A percentile compares a stretch with the other conserved stretches of the same genome.
Conservation (phyloP, 164 flowering plant genomes). For the Magnolia kwangsiensis region DNA sequence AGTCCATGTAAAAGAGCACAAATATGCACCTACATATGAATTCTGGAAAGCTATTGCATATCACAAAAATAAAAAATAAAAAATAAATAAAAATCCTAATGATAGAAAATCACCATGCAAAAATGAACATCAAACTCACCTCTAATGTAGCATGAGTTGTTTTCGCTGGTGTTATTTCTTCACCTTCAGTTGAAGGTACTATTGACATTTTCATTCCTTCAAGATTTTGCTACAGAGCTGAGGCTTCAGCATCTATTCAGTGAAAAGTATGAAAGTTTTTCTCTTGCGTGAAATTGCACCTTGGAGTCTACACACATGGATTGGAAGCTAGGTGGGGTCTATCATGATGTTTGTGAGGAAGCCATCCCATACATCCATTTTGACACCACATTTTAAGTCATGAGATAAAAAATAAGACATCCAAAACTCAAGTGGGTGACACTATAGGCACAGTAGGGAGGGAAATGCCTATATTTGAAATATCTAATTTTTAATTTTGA, state of each 20-base stretch:
- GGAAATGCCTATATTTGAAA: too few relatives aligned
- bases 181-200: constrained; percentile 31
- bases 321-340: too few relatives aligned
- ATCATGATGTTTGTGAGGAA: too few relatives aligned
- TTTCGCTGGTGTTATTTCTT: constrained; percentile 26
- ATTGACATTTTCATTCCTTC: constrained; percentile 32
- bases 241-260: constrained; percentile 87
- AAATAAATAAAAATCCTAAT: background rate
- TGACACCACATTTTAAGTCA: too few relatives aligned
- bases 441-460: too few relatives aligned
- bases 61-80: background rate
- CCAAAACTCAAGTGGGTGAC: too few relatives aligned
- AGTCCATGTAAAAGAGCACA: too few relatives aligned
- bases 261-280: constrained; percentile 3
- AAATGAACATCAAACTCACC: constrained; percentile 24
- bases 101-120: background rate
- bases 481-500: too few relatives aligned
- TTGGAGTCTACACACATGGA: too few relatives aligned
- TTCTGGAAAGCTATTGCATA: background rate
- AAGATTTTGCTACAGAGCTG: constrained; percentile 49
- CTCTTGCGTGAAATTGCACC: too few relatives aligned
- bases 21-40: background rate
- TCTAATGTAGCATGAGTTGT: constrained; percentile 40
- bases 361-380: too few relatives aligned
- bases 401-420: too few relatives aligned